Evolutionary conservation across 352 stramenopile genomes (phyloP).

Genomic region (Globisporangium uncinulatum): DNA sequence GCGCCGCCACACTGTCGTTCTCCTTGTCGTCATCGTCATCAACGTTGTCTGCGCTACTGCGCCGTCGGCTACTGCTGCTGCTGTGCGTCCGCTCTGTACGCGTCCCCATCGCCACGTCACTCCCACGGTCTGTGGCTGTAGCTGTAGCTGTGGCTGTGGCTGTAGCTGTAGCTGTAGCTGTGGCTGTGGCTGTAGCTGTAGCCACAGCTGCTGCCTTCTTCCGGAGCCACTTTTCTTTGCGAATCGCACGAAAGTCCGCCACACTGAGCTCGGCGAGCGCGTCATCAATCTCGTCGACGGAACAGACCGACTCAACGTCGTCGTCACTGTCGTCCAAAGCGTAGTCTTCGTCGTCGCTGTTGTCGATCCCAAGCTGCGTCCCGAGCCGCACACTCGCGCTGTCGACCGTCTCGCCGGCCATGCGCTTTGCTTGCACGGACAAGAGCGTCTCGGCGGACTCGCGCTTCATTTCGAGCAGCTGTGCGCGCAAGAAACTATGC

Average conservation of each 20-base stretch:
- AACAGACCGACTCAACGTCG: constrained; percentile 20
- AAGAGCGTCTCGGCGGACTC: constrained; percentile 54
- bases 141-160: background rate
- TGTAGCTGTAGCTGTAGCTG: background rate
- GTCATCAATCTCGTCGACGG: constrained; percentile 36
- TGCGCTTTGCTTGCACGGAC: constrained; percentile 32
- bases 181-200: constrained; percentile 1
- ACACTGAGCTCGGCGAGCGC: constrained; percentile 18
- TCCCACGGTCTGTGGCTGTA: constrained; percentile 3
- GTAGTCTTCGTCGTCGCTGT: constrained; percentile 28
- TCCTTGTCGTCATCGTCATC: constrained; percentile 12
- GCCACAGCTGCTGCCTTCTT: constrained; percentile 12
- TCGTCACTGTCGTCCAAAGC: constrained; percentile 30
- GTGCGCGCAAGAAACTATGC: constrained; percentile 57
- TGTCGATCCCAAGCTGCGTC: constrained; percentile 18
- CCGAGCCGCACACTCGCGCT: constrained; percentile 18
- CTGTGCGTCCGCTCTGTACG: constrained; percentile 17
- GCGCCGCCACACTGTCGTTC: constrained; percentile 20
- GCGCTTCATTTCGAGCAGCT: constrained; percentile 76
- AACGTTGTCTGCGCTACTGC: constrained; percentile 3
- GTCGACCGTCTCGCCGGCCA: constrained; percentile 34
- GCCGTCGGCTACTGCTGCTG: constrained; percentile 18
- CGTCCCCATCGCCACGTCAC: constrained; percentile 5
- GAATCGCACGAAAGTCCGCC: constrained; percentile 24
- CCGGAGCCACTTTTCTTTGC: constrained; percentile 23